Percentiles rank a stretch among this genome's conserved stretches.
Conservation (phyloP, 495 filamentous ascomycete species). For the Trichodelitschia bisporula region DNA sequence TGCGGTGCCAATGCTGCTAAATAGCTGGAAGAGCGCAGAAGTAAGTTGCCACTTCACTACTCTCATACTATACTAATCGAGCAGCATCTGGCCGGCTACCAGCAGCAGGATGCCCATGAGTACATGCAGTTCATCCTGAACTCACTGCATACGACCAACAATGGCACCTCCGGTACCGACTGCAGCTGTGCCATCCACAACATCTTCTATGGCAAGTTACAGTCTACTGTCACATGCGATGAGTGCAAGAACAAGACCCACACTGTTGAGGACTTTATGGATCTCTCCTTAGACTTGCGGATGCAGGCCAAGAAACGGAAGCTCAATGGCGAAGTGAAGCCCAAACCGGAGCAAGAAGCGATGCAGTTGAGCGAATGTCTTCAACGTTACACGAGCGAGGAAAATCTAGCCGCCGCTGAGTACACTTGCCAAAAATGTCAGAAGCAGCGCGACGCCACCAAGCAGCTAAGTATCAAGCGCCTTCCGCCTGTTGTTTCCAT, state of each 20-base stretch:
- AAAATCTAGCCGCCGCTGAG: conserved; percentile 47
- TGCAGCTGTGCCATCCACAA: conserved; percentile 79
- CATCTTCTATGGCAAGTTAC: conserved; percentile 68
- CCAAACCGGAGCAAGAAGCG: conserved; percentile 3
- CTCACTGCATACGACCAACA: conserved; percentile 33
- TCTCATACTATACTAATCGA: conserved; percentile 21
- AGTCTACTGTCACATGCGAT: conserved; percentile 67
- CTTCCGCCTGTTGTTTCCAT: conserved; percentile 74
- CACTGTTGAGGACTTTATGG: conserved; percentile 62
- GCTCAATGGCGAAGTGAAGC: conserved; percentile 17
- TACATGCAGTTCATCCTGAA: conserved; percentile 85
- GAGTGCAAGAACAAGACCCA: conserved; percentile 55
- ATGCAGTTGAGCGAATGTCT: conserved; percentile 41
- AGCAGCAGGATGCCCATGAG: conserved; percentile 86
- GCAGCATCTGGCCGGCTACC: conserved; percentile 65
- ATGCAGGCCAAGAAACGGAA: conserved; percentile 28
- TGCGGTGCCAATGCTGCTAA: conserved; percentile 53
- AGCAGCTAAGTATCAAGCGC: conserved; percentile 54
- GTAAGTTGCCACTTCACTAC: conserved; percentile 14
- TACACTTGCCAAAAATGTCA: conserved; percentile 63
- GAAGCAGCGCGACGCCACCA: conserved; percentile 40
- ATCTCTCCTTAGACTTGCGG: conserved; percentile 61
- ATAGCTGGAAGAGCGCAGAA: conserved; percentile 47
- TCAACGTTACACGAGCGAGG: conserved; percentile 48
- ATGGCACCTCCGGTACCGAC: conserved; percentile 20